phyloP scores from a whole-genome alignment of 148 eudicot genomes.

The Cornus florida region DNA sequence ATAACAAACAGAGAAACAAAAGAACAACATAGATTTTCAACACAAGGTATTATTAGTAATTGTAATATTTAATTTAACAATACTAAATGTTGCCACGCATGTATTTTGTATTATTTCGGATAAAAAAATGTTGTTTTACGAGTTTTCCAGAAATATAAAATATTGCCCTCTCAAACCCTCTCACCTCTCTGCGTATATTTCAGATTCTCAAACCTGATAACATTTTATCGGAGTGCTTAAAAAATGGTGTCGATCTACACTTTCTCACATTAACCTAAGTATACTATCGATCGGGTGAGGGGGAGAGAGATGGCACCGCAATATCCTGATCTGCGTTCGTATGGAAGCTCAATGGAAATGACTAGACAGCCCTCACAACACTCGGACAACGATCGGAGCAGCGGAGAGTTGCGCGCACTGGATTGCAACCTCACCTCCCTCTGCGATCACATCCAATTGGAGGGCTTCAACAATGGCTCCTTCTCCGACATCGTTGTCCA shows the following conservation, averaged over 20 bases:
- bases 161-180: not conserved
- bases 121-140: no score
- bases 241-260: conserved; percentile 4
- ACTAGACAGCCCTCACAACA: conserved; percentile 37
- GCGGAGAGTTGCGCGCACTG: conserved; percentile 57
- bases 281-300: not conserved
- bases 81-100: no score
- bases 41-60: no score
- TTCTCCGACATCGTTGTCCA: conserved; percentile 84
- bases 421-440: conserved; percentile 81
- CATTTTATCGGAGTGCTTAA: not conserved
- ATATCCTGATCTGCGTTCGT: conserved; percentile 15
- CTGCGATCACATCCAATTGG: conserved; percentile 82
- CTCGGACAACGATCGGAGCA: conserved; percentile 50
- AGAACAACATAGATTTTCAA: no score
- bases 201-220: not conserved
- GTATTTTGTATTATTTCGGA: no score
- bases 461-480: conserved; percentile 79
- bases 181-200: not conserved
- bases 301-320: conserved; percentile 16
- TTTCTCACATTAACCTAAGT: not conserved
- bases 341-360: conserved; percentile 28
- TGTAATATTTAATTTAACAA: no score
- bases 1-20: no score
- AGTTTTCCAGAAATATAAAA: not conserved